Base-by-base conservation (phyloP, 2,329 filamentous ascomycete genomes). In the Penicillium polonicum region DNA sequence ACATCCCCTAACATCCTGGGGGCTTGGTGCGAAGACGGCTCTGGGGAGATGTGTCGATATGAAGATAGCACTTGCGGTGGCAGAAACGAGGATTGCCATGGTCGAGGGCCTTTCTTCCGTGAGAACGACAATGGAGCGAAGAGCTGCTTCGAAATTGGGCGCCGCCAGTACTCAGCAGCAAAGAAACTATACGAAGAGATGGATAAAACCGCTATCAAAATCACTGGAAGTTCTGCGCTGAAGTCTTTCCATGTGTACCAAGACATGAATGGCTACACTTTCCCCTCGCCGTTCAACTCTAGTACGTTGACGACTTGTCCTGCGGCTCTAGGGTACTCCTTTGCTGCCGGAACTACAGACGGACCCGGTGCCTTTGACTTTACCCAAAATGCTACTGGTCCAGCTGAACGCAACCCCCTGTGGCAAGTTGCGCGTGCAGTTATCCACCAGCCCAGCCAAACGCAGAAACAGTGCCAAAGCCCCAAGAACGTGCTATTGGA, bases 291-390 rank as follows among this genome's bases (percentile, higher is more conserved):
- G 0, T 78, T 78, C 65, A 91, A 96, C 45, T 85, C 85, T 3
- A 76, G 76, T 31, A 89, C 57, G 4, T 52, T 87, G 7, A 80
- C 78, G 49, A 96, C 92, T 0, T 97, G 93, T 66, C 88, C 92
- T 4, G 92, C 92, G 0, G 91, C 92, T 0, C 78, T 97, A 59
- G 93, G 93, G 6, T 96, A 94, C 71, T 92, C 90, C 0, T 97
- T 97, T 71, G 93, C 93, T 0, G 93, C 90, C 1, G 93, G 93
- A 12, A 97, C 93, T 0, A 90, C 91, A 0, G 93, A 97, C 72
- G 91, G 93, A 6, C 92, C 93, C 0, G 93, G 93, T 0, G 87
- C 86, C 0, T 96, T 96, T 68, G 93, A 97, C 74, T 97, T 97
- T 72, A 94, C 90, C 1, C 93, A 97, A 70, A 92, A 92, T 63